Evolutionary conservation across 805 yeast genomes (phyloP), one percentile per base, ranked within the genome.

Genomic region (Sugiyamaella americana): DNA sequence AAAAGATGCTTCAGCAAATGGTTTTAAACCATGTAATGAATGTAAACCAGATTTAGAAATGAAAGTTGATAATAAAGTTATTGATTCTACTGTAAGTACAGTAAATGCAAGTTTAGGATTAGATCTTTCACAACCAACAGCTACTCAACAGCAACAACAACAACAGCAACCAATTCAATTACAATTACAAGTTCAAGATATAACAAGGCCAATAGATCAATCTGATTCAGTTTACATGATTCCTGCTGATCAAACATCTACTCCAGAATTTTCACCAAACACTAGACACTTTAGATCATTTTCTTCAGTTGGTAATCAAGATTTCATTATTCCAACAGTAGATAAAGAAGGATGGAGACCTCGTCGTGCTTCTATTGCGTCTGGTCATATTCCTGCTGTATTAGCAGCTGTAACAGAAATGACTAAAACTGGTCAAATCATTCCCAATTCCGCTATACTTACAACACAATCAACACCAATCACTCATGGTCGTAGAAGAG

Each of bases 91-190:
- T 17, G 82, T 82, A 5, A 71, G 69, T 13, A 54, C 69, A 21
- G 77, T 82, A 50, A 83, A 83, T 59, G 58, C 70, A 40, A 63
- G 69, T 36, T 78, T 82, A 45, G 84, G 84, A 1, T 79, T 81
- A 52, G 66, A 74, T 47, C 70, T 75, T 3, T 80, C 53, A 17
- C 11, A 26, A 26, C 32, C 32, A 26, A 21, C 45, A 11, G 23
- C 18, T 22, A 47, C 42, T 11, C 16, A 8, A 10, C 38, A 48
- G 5, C 29, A 22, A 11, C 18, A 46, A 10, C 81, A 0, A 58
- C 24, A 19, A 11, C 18, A 44, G 10, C 80, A 0, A 58, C 75
- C 44, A 54, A 34, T 45, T 54, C n/a, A 38, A 13, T 8, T 16
- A 16, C n/a, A n/a, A n/a, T n/a, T n/a, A n/a, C n/a, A n/a, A n/a